Conservation (phyloP, 164 flowering plant genomes). For the Litsea cubeba region DNA sequence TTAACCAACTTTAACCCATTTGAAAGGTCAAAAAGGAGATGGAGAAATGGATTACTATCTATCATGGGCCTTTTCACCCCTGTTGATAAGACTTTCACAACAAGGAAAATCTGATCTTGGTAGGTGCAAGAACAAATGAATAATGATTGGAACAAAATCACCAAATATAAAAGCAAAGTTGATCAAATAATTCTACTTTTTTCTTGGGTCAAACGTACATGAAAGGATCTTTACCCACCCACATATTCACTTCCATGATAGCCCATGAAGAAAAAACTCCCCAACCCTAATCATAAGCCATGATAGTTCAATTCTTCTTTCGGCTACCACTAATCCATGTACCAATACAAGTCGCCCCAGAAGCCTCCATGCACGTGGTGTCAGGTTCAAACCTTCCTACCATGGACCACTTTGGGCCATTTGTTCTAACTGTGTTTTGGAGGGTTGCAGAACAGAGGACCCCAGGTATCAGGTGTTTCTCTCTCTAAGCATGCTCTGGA, state of each 20-base stretch:
- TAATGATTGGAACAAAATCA: slow-evolving; percentile 7
- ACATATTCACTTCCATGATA: background rate
- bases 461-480: background rate
- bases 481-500: background rate
- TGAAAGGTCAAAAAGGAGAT: background rate
- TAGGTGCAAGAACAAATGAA: slow-evolving; percentile 10
- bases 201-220: slow-evolving; percentile 19
- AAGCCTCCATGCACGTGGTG: background rate
- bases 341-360: slow-evolving; percentile 8
- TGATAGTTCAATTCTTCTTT: slow-evolving; percentile 25
- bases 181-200: slow-evolving; percentile 11
- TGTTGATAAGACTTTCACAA: slow-evolving; percentile 7
- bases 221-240: slow-evolving; percentile 8
- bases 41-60: background rate
- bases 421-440: background rate
- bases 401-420: background rate
- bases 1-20: background rate
- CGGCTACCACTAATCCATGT: slow-evolving; percentile 37
- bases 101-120: slow-evolving; percentile 6
- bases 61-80: background rate
- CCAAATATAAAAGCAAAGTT: background rate
- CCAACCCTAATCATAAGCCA: slow-evolving; percentile 30
- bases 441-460: background rate
- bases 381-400: background rate
- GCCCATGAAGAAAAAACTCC: slow-evolving; percentile 15